phyloP scores from a whole-genome alignment of 176 grass and related monocot genomes.

The Pontederia crassipes region DNA sequence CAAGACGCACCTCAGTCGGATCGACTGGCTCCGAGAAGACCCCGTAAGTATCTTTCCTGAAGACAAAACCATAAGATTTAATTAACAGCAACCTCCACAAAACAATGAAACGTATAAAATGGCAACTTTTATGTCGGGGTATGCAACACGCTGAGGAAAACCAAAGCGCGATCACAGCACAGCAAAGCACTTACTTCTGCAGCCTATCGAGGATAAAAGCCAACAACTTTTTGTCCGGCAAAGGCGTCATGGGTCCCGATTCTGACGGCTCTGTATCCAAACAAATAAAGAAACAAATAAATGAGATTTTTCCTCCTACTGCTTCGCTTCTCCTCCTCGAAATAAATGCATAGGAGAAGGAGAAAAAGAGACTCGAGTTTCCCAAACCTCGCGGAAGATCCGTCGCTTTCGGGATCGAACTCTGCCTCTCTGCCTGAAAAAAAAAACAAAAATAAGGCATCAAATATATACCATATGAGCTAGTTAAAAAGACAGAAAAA shows the following conservation, averaged over 20 bases:
- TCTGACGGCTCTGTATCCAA: slow-evolving; percentile 51
- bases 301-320: slow-evolving; percentile 22
- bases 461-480: slow-evolving; percentile 6
- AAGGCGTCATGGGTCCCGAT: slow-evolving; percentile 80
- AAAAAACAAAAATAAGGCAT: slow-evolving; percentile 6
- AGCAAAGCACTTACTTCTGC: slow-evolving; percentile 79
- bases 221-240: slow-evolving; percentile 98
- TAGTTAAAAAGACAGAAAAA: slow-evolving; percentile 12
- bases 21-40: slow-evolving; percentile 90
- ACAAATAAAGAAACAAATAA: slow-evolving; percentile 29
- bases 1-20: slow-evolving; percentile 57
- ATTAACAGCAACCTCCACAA: neutral
- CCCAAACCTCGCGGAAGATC: slow-evolving; percentile 71
- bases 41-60: slow-evolving; percentile 93
- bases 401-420: slow-evolving; percentile 58
- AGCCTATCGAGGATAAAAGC: slow-evolving; percentile 87
- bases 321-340: slow-evolving; percentile 18
- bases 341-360: slow-evolving; percentile 42
- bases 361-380: neutral
- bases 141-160: neutral
- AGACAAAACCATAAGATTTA: slow-evolving; percentile 25
- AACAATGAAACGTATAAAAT: neutral
- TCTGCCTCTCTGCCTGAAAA: slow-evolving; percentile 42
- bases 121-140: neutral
- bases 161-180: slow-evolving; percentile 8